These are phyloP conservation scores for Odontarrhena argentea DNA, from an alignment of 345 rosid species.

Conservation along the genomic window DNA sequence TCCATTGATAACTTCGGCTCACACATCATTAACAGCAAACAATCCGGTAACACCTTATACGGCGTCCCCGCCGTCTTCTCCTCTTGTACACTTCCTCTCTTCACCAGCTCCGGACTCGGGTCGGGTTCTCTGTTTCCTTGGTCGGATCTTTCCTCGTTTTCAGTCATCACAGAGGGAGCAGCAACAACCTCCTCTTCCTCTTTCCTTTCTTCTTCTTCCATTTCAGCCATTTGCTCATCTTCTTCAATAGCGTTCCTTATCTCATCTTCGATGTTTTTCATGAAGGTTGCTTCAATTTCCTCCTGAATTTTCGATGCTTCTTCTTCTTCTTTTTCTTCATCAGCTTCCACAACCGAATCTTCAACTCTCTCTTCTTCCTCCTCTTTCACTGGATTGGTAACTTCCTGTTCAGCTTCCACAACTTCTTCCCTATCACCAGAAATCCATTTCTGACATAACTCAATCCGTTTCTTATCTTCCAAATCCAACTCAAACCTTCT, in stretches of 20 bases:
- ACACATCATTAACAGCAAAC: slow-evolving; percentile 87
- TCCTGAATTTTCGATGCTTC: slow-evolving; percentile 20
- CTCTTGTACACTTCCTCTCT: slow-evolving; percentile 39
- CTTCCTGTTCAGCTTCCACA: neutral
- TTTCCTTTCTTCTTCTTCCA: slow-evolving; percentile 33
- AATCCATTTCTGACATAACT: slow-evolving; percentile 40
- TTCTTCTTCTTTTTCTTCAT: slow-evolving; percentile 23
- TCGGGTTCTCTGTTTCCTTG: slow-evolving; percentile 43
- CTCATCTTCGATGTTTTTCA: slow-evolving; percentile 39
- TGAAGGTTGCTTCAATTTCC: slow-evolving; percentile 34
- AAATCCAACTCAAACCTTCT: slow-evolving; percentile 40
- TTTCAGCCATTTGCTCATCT: slow-evolving; percentile 19
- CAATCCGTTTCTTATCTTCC: slow-evolving; percentile 44
- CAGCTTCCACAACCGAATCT: slow-evolving; percentile 37
- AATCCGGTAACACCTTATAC: slow-evolving; percentile 68
- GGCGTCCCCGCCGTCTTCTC: slow-evolving; percentile 30
- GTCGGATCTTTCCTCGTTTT: slow-evolving; percentile 46
- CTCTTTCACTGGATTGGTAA: no score
- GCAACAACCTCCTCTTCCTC: neutral
- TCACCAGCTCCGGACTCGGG: slow-evolving; percentile 47
- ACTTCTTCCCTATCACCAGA: slow-evolving; percentile 34
- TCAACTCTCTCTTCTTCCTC: slow-evolving; percentile 23
- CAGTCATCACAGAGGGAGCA: neutral
- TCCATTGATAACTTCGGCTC: slow-evolving; percentile 98
- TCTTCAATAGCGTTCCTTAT: slow-evolving; percentile 36